Evolutionary conservation across 2,329 filamentous ascomycete genomes (phyloP), one percentile per base, ranked within the genome.

Genomic region (Stachybotrys echinatus): DNA sequence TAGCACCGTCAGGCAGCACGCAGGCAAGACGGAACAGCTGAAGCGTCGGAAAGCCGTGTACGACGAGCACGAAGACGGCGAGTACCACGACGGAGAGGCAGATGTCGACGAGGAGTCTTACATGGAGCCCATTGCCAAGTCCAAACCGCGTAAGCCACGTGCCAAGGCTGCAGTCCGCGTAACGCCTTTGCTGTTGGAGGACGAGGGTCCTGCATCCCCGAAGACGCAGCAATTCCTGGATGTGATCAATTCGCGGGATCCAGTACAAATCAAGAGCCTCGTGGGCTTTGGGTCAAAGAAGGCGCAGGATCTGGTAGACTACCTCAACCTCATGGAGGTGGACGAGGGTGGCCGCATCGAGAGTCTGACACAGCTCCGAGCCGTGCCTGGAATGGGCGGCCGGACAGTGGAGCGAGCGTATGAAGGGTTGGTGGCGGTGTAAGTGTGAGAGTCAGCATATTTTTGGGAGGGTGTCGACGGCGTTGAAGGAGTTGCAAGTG

Each of bases 231-330:
- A 80, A 52, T 69, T 91, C 3, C 74, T 91, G 3, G 74, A 80
- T 44, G 85, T 90, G 58, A 80, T 91, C 68, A 91, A 91, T 71
- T 88, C 85, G 19, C 78, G 84, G 45, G 84, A 91, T 53, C 68
- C 86, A 18, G 71, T 71, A 14, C 74, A 80, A 61, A 90, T 91
- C 65, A 80, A 79, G 59, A 70, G 80, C 3, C 74, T 91, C 2
- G 82, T 83, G 38, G 87, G 87, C 2, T 84, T 91, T 12, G 88
- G 87, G 0, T 75, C 81, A 2, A 90, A 89, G 71, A 87, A 85
- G 64, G 87, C 87, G 0, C 70, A 73, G 40, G 81, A 83, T 54
- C 63, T 84, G 31, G 74, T 84, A 5, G 76, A 81, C 46, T 76
- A 76, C 54, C 62, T 84, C n/a, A 74, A 76, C 42, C 58, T 73